Base-by-base conservation (phyloP, 176 grass and related monocot species). In the Avena atlantica region DNA sequence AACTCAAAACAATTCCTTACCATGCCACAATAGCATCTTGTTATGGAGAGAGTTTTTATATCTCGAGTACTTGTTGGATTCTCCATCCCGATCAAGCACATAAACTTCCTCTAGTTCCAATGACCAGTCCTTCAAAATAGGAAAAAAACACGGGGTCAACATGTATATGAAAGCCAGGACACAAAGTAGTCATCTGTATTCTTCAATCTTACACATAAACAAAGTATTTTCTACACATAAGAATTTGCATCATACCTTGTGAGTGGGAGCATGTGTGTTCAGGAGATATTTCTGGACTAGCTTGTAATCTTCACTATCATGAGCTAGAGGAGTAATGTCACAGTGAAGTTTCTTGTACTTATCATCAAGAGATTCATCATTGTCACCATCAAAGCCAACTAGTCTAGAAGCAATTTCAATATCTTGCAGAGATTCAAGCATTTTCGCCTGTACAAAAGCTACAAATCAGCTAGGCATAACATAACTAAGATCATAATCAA, bases 21-120 rank as follows among this genome's bases (percentile, higher is more conserved):
- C 93, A 76, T 98, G 96, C 96, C 96, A 98, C 61, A 98, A 78
- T 27, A 98, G 90, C 96, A 98, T 98, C 88, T 98, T 98, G 77
- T 98, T 98, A 75, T 92, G 78, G 31, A 98, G 88, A 78, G 89
- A 95, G 65, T 90, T 81, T 80, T 88, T 92, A 76, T 92, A 94
- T 91, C 78, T 91, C 19, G 92, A 86, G 85, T 91, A 95, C 64
- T 90, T 98, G 78, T 83, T 84, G 81, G 71, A 87, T 86, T 98
- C 93, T 71, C 96, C 96, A 88, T 92, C 92, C 88, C 92, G 93
- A 90, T 98, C 92, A 61, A 95, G 92, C 71, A 82, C 42, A 88
- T 94, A 98, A 53, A 95, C 93, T 87, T 98, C 96, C 76, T 98
- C 96, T 82, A 98, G 85, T 89, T 95, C 93, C 65, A 98, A 88